Evolutionary conservation across 495 filamentous ascomycete genomes (phyloP).

Genomic region (Thozetella sp.): DNA sequence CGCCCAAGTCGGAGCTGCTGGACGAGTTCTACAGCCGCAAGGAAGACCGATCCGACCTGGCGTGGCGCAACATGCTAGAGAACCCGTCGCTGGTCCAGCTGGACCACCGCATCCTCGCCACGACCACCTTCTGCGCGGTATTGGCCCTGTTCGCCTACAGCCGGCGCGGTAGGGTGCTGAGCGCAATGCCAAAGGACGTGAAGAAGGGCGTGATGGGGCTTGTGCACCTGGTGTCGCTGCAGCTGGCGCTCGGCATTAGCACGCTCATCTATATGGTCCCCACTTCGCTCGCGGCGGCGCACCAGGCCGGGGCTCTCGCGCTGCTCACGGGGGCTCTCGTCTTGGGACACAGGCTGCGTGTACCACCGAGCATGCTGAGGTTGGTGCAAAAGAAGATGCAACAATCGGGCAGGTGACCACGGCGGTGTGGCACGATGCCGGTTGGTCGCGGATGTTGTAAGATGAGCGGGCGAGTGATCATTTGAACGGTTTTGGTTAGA

Average conservation of each 20-base stretch:
- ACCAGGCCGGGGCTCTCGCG: constrained; percentile 90
- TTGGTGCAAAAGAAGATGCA: constrained; percentile 42
- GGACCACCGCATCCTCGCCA: constrained; percentile 91
- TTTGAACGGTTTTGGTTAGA: not conserved
- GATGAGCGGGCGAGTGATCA: not conserved
- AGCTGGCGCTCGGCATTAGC: constrained; percentile 83
- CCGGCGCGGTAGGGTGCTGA: constrained; percentile 63
- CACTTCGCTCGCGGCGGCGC: constrained; percentile 81
- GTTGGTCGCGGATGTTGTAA: constrained; percentile 1
- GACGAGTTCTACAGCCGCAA: constrained; percentile 82
- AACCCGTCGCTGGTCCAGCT: constrained; percentile 94
- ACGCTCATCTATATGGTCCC: constrained; percentile 94
- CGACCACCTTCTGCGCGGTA: constrained; percentile 82
- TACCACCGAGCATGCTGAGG: constrained; percentile 47
- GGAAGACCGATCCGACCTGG: constrained; percentile 74
- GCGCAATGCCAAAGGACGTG: constrained; percentile 63
- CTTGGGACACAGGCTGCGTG: constrained; percentile 60
- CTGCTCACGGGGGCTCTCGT: constrained; percentile 81
- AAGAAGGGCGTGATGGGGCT: constrained; percentile 76
- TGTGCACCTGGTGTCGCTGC: constrained; percentile 78
- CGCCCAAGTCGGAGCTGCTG: constrained; percentile 81
- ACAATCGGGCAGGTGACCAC: constrained; percentile 3
- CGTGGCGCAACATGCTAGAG: constrained; percentile 96
- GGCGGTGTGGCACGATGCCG: not conserved
- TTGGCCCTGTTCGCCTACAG: constrained; percentile 77